These are phyloP conservation scores for Cladorrhinum samala DNA, from an alignment of 495 filamentous ascomycete genomes.

Conservation along the genomic window DNA sequence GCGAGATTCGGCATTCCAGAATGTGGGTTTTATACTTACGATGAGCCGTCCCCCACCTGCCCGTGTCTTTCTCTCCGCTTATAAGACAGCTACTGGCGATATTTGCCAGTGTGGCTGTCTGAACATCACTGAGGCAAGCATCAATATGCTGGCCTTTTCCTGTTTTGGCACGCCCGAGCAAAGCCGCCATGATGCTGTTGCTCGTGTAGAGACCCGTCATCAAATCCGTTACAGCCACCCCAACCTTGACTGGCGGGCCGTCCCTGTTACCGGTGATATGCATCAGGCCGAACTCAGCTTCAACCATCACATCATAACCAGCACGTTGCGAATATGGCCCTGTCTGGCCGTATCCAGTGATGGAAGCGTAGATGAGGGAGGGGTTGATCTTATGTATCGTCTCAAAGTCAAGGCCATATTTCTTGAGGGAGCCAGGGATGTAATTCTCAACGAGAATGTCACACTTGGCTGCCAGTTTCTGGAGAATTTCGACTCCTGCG, in stretches of 20 bases:
- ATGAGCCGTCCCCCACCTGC: conserved; percentile 93
- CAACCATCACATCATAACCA: conserved; percentile 99
- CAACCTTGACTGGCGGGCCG: conserved; percentile 92
- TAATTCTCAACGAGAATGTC: conserved; percentile 98
- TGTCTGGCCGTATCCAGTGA: conserved; percentile 75
- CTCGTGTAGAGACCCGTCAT: conserved; percentile 97
- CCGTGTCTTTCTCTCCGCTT: conserved; percentile 78
- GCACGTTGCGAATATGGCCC: conserved; percentile 85
- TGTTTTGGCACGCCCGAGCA: conserved; percentile 57
- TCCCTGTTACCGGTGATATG: conserved; percentile 89
- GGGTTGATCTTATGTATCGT: conserved; percentile 77
- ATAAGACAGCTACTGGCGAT: conserved; percentile 89
- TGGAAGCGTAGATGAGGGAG: conserved; percentile 57
- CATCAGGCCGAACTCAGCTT: conserved; percentile 97
- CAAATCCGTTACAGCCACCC: conserved; percentile 92
- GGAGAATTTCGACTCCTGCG: conserved; percentile 76
- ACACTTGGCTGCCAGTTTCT: conserved; percentile 73
- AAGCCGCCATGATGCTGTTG: conserved; percentile 91
- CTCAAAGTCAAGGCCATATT: conserved; percentile 83
- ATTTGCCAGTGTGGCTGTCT: conserved; percentile 87
- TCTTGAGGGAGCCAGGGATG: conserved; percentile 81
- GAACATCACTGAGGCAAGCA: conserved; percentile 83
- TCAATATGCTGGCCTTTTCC: conserved; percentile 83
- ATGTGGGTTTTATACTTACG: conserved; percentile 49
- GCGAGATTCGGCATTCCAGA: neutral